Percentiles rank a stretch among this genome's conserved stretches.
Evolutionary conservation across 202 grass and related monocot genomes (phyloP).

Genomic region (Hordeum pubiflorum): DNA sequence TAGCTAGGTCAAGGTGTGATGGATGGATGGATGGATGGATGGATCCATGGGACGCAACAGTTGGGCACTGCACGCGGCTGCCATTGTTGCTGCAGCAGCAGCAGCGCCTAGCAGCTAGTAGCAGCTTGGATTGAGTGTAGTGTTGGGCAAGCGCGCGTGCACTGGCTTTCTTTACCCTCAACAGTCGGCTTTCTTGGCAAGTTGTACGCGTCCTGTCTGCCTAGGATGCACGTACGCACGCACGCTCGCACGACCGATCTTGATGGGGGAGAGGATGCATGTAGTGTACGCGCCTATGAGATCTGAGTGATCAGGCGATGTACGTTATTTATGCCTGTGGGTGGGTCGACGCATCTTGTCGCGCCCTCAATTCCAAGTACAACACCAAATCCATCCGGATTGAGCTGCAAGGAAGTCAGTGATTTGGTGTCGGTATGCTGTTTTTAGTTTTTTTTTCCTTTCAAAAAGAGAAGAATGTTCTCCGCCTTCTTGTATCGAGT

Average conservation of each 20-base stretch:
- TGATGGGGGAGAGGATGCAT: background rate
- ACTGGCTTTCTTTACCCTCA: conserved; percentile 39
- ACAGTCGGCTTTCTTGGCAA: conserved; percentile 47
- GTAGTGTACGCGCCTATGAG: background rate
- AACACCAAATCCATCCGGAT: background rate
- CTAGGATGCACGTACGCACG: background rate
- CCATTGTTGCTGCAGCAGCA: conserved; percentile 19
- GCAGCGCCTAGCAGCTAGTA: background rate
- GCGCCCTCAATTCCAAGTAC: background rate
- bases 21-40: background rate
- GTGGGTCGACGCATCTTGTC: background rate
- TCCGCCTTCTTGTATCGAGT: too few relatives aligned
- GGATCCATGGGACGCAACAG: conserved; percentile 29
- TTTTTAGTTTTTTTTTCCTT: too few relatives aligned
- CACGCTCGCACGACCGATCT: background rate
- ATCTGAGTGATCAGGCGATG: background rate
- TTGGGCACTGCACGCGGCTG: conserved; percentile 18
- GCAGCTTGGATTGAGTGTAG: conserved; percentile 34
- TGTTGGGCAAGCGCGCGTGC: conserved; percentile 34
- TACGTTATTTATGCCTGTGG: background rate
- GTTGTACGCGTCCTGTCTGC: conserved; percentile 28
- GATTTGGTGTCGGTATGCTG: background rate
- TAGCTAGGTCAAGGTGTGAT: conserved; percentile 4
- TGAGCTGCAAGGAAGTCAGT: background rate
- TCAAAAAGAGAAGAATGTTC: too few relatives aligned